Evolutionary conservation across 495 filamentous ascomycete species (phyloP), one percentile per base, ranked within the genome.

Genomic region (Hypoxylon intermedium): DNA sequence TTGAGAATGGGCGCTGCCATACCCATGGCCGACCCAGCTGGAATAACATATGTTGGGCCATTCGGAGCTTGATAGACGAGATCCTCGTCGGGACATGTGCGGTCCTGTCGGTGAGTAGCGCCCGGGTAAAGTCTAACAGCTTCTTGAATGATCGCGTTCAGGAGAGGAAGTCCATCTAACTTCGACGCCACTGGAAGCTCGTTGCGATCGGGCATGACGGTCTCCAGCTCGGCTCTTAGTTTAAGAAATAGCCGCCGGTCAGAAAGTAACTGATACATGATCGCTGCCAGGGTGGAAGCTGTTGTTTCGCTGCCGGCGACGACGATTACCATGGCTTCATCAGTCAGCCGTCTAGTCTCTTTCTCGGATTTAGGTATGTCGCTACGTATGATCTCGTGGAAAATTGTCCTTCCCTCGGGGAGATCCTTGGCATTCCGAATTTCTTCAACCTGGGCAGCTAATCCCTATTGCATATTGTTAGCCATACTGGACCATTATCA

Each of bases 131-230:
- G 66, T 0, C 81, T 69, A 16, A 81, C 51, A 15, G 68, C 68
- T 46, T 83, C 79, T 11, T 78, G 68, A 42, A 82, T 71, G 26
- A 77, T 65, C 9, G 74, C 79, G 11, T 67, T 58, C 2, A 83
- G 67, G 41, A 76, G 76, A 2, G 74, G 73, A 21, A 87, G 65
- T 21, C 74, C 51, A 38, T 86, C 83, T 12, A 87, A 71, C 13
- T 76, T 65, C 19, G 50, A 47, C 65, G 73, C 78, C 13, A 75
- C 51, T 15, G 44, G 41, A 24, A 33, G 36, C 21, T 41, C 51
- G 71, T 70, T 19, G 60, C 66, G 51, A 44, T 72, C 53, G n/a
- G 56, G 47, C 23, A 60, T 59, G 5, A 51, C 58, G 5, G 36
- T 37, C 11, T 44, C 38, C 0, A 77, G 60, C 54, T 77, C 74